Evolutionary conservation across 2,329 filamentous ascomycete genomes (phyloP).

Genomic region (Aspergillus floridensis): DNA sequence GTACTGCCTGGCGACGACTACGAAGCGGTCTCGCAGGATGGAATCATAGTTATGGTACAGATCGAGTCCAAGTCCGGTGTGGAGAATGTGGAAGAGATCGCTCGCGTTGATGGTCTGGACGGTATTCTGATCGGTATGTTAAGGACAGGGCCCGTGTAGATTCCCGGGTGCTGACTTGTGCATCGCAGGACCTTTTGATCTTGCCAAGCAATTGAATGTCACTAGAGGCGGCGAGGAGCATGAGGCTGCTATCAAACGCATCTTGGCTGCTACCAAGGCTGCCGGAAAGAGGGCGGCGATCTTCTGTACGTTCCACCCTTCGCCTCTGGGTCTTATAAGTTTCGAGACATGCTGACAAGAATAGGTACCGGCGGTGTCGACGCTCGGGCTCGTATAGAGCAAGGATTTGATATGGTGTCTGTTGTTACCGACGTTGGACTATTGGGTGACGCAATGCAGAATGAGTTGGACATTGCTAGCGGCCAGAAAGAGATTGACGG

Average conservation of each 20-base stretch:
- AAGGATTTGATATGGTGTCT: constrained; percentile 45
- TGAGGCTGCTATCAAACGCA: constrained; percentile 40
- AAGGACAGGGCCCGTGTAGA: background rate
- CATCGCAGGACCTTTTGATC: constrained; percentile 31
- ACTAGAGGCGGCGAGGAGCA: constrained; percentile 37
- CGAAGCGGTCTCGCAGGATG: constrained; percentile 33
- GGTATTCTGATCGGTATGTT: constrained; percentile 38
- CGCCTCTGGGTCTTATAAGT: background rate
- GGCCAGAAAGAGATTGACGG: constrained; percentile 15
- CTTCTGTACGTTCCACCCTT: constrained; percentile 34
- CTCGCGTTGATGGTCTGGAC: constrained; percentile 42
- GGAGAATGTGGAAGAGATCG: constrained; percentile 46
- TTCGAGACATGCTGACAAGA: background rate
- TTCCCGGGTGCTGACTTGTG: background rate
- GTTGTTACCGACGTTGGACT: constrained; percentile 39
- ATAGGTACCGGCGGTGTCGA: constrained; percentile 36
- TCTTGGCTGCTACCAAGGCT: constrained; percentile 33
- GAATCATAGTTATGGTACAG: constrained; percentile 37
- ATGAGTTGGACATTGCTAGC: constrained; percentile 32
- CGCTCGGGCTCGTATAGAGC: constrained; percentile 31
- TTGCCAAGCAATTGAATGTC: constrained; percentile 41
- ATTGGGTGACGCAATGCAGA: constrained; percentile 32
- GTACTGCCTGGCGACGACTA: constrained; percentile 29
- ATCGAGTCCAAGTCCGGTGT: constrained; percentile 43
- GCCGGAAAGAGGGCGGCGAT: constrained; percentile 43